Evolutionary conservation across 768 basidiomycete genomes (phyloP), one percentile per base, ranked within the genome.

Genomic region (Flagelloscypha sp.): DNA sequence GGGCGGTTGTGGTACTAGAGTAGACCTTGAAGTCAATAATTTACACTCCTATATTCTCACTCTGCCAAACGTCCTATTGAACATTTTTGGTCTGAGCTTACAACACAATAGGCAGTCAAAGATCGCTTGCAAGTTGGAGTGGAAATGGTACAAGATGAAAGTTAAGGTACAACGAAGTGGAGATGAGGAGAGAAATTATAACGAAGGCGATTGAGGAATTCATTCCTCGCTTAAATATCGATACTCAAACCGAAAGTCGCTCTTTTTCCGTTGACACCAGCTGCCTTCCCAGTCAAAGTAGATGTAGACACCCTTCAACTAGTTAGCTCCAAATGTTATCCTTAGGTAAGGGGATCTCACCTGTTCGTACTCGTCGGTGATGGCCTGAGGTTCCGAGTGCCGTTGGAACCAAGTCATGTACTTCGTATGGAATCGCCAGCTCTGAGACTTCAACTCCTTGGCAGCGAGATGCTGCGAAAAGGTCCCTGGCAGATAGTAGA

Each of bases 391-490:
- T 52, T 98, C 93, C 16, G 89, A 92, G 51, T 95, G 89, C 24
- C 95, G 78, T 58, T 98, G 95, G 76, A 99, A 99, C 93, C 95
- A 99, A 20, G 95, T 99, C 42, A 99, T 65, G 56, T 97, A 99
- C 62, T 98, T 97, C 42, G 97, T 87, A 58, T 99, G 95, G 70
- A 98, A 99, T 32, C 95, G 79, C 95, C 95, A 99, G 25, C 89
- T 92, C 55, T 97, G 94, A 33, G 85, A 74, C 65, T 98, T 98
- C 45, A 99, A 68, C 59, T 99, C 95, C 53, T 88, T 89, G 5
- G 95, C 95, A 2, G 95, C 93, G 33, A 97, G 77, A 59, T 82
- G 94, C 89, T 99, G 95, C 57, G 93, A 89, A 65, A 98, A 98
- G 47, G 94, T 95, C 39, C 93, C 93, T 8, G 92, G 89, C 33